Evolutionary conservation across 441 rosid genomes (phyloP), one percentile per base, ranked within the genome.

Genomic region (Melastoma candidum): DNA sequence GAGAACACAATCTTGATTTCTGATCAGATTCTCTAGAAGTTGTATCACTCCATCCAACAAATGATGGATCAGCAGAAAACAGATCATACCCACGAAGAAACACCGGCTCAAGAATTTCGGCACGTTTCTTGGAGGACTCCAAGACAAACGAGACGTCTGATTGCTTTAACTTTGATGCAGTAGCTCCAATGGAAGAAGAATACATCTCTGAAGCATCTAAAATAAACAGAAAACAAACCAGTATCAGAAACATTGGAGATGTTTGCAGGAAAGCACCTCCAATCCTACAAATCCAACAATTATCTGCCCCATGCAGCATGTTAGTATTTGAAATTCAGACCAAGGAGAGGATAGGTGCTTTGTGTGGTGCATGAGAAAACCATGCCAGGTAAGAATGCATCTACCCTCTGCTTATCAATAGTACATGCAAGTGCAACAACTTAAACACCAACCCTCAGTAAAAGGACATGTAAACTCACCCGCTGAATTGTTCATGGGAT

Each of bases 101-200:
- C 32, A 66, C 61, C 46, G 93, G 82, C 58, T 63, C 68, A 67
- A 71, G 60, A 29, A 27, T 63, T 55, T 78, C 77, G 46, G 66
- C 69, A 51, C 75, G 71, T 58, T 53, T 63, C 44, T 63, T 65
- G 27, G 72, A 67, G 7, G 72, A 62, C 65, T 83, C 90, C 1
- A 82, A 69, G 61, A 82, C 46, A 62, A 80, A 87, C 17, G 60
- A 75, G 66, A 53, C 75, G 63, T 67, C 59, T 2, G 83, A 66
- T 58, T 85, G 88, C 73, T 78, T 85, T 57, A 90, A 78, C 72
- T 75, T 77, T 32, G 81, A 63, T 69, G 66, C 51, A 43, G 74
- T 76, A 27, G 73, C 77, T 57, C 80, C 87, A 45, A 57, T 32
- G 12, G 87, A 76, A 56, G 50, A 66, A 52, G 51, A 66, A 69